These are phyloP conservation scores for Boletus rubropictus DNA, from an alignment of 768 basidiomycete genomes.

Conservation along the genomic window DNA sequence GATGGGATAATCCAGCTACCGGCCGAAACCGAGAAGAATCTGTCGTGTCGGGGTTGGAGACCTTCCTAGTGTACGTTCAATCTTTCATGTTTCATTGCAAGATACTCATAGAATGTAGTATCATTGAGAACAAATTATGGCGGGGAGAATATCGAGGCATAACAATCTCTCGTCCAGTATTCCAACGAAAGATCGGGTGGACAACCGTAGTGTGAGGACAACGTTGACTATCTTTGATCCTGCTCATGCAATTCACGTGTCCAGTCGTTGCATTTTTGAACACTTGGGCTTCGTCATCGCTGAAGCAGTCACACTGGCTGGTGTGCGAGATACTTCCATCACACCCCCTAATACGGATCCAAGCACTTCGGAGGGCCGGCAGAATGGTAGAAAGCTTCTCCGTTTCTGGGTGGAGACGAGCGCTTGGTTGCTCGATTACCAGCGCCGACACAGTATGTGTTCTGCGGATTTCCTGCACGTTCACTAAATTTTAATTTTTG, in stretches of 20 bases:
- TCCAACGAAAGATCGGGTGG: constrained; percentile 67
- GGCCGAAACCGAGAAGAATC: constrained; percentile 53
- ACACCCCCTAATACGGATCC: constrained; percentile 52
- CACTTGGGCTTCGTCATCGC: constrained; percentile 34
- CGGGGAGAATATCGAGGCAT: constrained; percentile 57
- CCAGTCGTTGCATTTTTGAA: constrained; percentile 39
- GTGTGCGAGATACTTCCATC: constrained; percentile 41
- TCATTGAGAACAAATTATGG: constrained; percentile 74
- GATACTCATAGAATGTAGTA: constrained; percentile 35
- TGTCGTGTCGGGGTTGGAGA: constrained; percentile 57
- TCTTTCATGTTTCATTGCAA: background rate
- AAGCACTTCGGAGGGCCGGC: constrained; percentile 39
- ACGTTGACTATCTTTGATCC: background rate
- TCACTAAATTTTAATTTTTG: constrained; percentile 6
- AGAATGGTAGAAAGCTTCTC: constrained; percentile 56
- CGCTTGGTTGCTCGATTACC: constrained; percentile 61
- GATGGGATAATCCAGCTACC: constrained; percentile 47
- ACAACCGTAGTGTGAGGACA: constrained; percentile 47
- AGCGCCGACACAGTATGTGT: constrained; percentile 39
- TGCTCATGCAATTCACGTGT: constrained; percentile 9
- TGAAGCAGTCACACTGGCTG: constrained; percentile 13
- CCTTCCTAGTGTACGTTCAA: constrained; percentile 52
- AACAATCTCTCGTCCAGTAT: constrained; percentile 47
- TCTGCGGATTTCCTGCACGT: constrained; percentile 4
- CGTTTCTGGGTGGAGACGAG: constrained; percentile 76